These are phyloP conservation scores for Pseudogymnoascus sp. DNA, from an alignment of 2,329 filamentous ascomycete species.

Conservation along the genomic window DNA sequence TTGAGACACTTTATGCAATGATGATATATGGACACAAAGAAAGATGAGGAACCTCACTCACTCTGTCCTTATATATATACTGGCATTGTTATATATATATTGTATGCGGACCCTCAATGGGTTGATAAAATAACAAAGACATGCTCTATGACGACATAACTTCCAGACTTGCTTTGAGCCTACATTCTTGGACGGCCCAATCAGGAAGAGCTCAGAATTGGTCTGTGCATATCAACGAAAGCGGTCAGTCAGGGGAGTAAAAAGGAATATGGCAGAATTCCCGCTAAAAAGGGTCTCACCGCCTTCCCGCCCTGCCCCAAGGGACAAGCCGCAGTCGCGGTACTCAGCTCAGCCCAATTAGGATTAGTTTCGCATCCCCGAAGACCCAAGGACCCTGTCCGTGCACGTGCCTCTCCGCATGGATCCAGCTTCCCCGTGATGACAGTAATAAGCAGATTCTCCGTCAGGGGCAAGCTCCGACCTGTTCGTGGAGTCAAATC, in stretches of 20 bases:
- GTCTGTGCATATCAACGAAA: background rate
- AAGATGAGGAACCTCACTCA: background rate
- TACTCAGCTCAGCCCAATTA: background rate
- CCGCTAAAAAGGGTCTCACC: background rate
- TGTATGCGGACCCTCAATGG: background rate
- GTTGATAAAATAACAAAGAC: conserved; percentile 1
- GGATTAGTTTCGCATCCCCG: background rate
- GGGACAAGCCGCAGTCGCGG: conserved; percentile 1
- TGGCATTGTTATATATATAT: conserved; percentile 12
- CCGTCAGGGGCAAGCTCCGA: background rate
- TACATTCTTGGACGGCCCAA: conserved; percentile 52
- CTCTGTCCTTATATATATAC: background rate
- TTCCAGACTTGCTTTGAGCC: conserved; percentile 50
- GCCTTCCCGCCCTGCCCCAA: background rate
- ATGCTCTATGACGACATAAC: conserved; percentile 28
- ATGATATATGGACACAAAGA: background rate
- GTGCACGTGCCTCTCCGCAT: background rate
- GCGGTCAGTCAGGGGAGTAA: background rate
- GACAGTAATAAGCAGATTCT: conserved; percentile 3
- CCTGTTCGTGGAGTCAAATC: background rate
- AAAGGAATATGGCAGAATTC: background rate
- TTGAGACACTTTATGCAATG: background rate
- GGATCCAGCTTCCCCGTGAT: conserved; percentile 4
- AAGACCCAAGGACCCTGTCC: background rate
- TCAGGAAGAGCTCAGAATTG: background rate